Percentiles rank a stretch among this genome's conserved stretches.
Evolutionary conservation across 2,329 filamentous ascomycete species (phyloP).

Genomic region (Exophiala bonariae): DNA sequence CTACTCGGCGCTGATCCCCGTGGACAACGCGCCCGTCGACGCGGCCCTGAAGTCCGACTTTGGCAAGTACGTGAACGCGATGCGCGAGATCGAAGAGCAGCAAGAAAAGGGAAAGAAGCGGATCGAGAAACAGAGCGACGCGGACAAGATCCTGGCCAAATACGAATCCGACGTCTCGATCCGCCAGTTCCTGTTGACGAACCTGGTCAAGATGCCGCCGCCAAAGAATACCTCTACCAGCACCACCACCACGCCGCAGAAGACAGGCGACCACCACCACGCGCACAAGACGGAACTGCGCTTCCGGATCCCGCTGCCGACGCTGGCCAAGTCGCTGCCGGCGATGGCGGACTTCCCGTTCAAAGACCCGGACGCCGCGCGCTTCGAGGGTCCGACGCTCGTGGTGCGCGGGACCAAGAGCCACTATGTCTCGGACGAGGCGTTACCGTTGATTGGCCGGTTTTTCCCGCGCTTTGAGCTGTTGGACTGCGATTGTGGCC

Average conservation of each 20-base stretch:
- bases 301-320: constrained; percentile 77
- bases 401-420: constrained; percentile 60
- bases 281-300: constrained; percentile 56
- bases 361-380: constrained; percentile 64
- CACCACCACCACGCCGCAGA: constrained; percentile 48
- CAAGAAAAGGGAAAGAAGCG: constrained; percentile 1
- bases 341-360: constrained; percentile 89
- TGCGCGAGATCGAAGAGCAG: constrained; percentile 70
- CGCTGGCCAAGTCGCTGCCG: constrained; percentile 66
- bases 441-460: constrained; percentile 39
- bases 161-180: constrained; percentile 63
- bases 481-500: constrained; percentile 42
- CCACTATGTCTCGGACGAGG: constrained; percentile 41
- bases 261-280: constrained; percentile 11
- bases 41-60: constrained; percentile 74
- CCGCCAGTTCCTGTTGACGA: constrained; percentile 88
- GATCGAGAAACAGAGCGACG: constrained; percentile 22
- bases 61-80: constrained; percentile 75
- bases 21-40: constrained; percentile 91
- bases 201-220: constrained; percentile 52
- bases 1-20: constrained; percentile 72
- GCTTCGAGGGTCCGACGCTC: constrained; percentile 75
- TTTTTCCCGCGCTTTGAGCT: constrained; percentile 44
- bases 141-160: constrained; percentile 23
- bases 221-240: too few relatives aligned